These are phyloP conservation scores for Chimonanthus praecox DNA, from an alignment of 164 flowering plant genomes.

Conservation along the genomic window DNA sequence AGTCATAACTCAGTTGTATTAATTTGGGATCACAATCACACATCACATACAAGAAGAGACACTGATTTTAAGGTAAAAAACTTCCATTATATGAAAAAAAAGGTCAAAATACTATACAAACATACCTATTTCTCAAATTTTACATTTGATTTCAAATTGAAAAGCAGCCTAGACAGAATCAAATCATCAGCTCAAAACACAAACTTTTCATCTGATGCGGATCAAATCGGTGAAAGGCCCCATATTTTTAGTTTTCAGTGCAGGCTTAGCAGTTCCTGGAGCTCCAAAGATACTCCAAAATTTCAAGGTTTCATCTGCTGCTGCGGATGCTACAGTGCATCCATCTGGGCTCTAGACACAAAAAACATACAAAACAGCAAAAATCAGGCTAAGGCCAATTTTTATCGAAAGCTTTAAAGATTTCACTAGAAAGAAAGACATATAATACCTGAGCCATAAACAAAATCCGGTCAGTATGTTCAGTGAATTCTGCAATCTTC, in stretches of 20 bases:
- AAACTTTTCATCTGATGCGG: constrained; percentile 27
- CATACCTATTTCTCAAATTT: too few species aligned
- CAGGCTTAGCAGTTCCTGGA: constrained; percentile 29
- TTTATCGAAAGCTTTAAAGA: too few species aligned
- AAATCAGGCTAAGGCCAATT: neutral
- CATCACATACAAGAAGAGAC: too few species aligned
- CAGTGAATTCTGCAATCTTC: constrained; percentile 53
- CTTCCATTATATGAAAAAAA: too few species aligned
- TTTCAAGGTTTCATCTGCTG: constrained; percentile 42
- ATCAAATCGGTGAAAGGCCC: constrained; percentile 41
- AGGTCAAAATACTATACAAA: too few species aligned
- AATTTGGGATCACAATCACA: too few species aligned
- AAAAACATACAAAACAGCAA: too few species aligned
- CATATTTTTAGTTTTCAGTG: constrained; percentile 22
- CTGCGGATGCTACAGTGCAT: constrained; percentile 46
- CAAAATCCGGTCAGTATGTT: constrained; percentile 55
- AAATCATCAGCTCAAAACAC: too few species aligned
- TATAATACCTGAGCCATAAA: constrained; percentile 51
- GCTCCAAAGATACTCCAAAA: constrained; percentile 51
- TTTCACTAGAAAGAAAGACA: too few species aligned
- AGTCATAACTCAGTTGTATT: too few species aligned
- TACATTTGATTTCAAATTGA: too few species aligned
- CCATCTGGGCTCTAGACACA: constrained; percentile 46
- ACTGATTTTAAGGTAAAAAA: too few species aligned
- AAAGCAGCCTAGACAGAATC: neutral